These are phyloP conservation scores for Boletus subparvulus DNA, from an alignment of 768 basidiomycete species.

Conservation along the genomic window DNA sequence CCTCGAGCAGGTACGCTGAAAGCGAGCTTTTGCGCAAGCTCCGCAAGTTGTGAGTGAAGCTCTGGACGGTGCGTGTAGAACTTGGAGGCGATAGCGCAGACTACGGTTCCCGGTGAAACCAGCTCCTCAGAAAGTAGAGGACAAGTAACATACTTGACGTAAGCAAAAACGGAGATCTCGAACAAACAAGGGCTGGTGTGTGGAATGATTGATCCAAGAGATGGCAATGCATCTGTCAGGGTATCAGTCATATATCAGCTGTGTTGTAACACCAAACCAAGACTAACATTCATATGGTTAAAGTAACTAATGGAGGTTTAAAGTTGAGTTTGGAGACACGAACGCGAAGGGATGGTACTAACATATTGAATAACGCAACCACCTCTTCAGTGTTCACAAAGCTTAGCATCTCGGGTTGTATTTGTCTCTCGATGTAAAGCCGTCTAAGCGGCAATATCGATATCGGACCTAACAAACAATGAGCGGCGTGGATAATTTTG, in stretches of 20 bases:
- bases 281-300: slow-evolving; percentile 67
- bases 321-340: slow-evolving; percentile 2
- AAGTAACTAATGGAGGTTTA: slow-evolving; percentile 55
- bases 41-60: slow-evolving; percentile 73
- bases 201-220: slow-evolving; percentile 87
- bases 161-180: slow-evolving; percentile 90
- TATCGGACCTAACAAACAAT: slow-evolving; percentile 65
- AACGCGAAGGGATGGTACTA: slow-evolving; percentile 30
- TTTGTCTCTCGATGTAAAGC: slow-evolving; percentile 81
- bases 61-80: slow-evolving; percentile 84
- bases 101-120: slow-evolving; percentile 39
- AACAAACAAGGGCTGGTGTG: slow-evolving; percentile 91
- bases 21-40: slow-evolving; percentile 83
- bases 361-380: slow-evolving; percentile 89
- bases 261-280: slow-evolving; percentile 6
- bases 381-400: slow-evolving; percentile 90
- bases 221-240: slow-evolving; percentile 67
- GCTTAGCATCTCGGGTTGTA: slow-evolving; percentile 91
- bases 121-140: not conserved
- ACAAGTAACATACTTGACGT: slow-evolving; percentile 71
- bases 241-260: slow-evolving; percentile 6
- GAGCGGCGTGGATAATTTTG: not conserved
- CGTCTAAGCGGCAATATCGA: slow-evolving; percentile 81
- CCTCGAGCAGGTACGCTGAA: slow-evolving; percentile 84
- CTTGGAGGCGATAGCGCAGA: slow-evolving; percentile 92